Evolutionary conservation across 2,329 filamentous ascomycete species (phyloP), one percentile per base, ranked within the genome.

Genomic region (Calonectria henricotiae): DNA sequence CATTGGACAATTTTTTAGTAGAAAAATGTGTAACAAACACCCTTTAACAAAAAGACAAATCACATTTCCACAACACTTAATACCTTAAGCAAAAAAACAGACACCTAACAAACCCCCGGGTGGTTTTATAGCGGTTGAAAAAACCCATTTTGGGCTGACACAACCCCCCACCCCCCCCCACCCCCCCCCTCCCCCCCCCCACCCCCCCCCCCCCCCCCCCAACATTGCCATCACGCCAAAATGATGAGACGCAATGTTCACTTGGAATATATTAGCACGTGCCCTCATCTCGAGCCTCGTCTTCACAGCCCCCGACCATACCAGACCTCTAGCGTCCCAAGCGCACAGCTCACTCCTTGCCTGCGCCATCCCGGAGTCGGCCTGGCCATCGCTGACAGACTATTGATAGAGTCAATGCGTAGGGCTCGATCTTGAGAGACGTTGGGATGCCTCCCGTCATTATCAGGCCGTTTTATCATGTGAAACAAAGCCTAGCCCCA

Each of bases 381-480:
- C 32, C n/a, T 44, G n/a, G 41, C 32, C 32, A 35, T 9, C 32
- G 41, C 41, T 44, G 41, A 15, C 5, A 44, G 17, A n/a, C n/a
- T 20, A 20, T 9, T 17, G n/a, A n/a, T 32, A 39, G 23, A 13
- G 51, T 55, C 51, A 55, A 8, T 37, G 51, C 51, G 51, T 55
- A 55, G 32, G 51, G 51, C 51, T 55, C 51, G n/a, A 25, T 39
- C 49, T 35, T 20, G 49, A 20, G 17, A 54, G 32, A 37, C 51
- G 51, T 37, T 37, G 32, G 51, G 32, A 13, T 39, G 32, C n/a
- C 32, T 55, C 51, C 51, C 51, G 32, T 25, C 51, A 37, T 32
- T 35, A 11, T 17, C 51, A 35, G 32, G n/a, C 32, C 51, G 32
- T 55, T 55, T 35, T 55, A 15, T 17, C 51, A 39, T 39, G 51